Percentiles rank a stretch among this genome's conserved stretches.
Evolutionary conservation across 2,329 filamentous ascomycete species (phyloP).

Genomic region (Rutstroemia sp.): DNA sequence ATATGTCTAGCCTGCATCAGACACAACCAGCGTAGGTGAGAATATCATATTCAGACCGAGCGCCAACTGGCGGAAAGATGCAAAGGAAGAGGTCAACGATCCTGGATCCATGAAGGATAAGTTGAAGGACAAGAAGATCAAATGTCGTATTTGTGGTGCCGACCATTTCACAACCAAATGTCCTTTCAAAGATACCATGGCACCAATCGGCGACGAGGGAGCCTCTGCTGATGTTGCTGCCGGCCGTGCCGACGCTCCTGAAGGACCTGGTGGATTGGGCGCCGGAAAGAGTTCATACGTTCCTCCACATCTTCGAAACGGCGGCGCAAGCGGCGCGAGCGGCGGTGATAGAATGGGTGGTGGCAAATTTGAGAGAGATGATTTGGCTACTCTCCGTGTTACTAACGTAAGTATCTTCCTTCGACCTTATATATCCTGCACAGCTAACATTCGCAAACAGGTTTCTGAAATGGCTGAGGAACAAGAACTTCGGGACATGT

Average conservation of each 20-base stretch:
- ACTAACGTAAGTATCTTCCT: slow-evolving; percentile 72
- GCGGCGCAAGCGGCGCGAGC: slow-evolving; percentile 46
- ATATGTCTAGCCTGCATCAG: slow-evolving; percentile 8
- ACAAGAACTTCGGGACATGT: slow-evolving; percentile 91
- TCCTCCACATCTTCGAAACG: slow-evolving; percentile 81
- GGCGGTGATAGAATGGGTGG: slow-evolving; percentile 74
- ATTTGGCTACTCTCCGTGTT: slow-evolving; percentile 90
- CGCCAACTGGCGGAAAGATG: slow-evolving; percentile 88
- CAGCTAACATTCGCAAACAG: slow-evolving; percentile 37
- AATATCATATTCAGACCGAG: slow-evolving; percentile 96
- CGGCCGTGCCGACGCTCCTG: slow-evolving; percentile 36
- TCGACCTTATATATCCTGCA: too few relatives aligned
- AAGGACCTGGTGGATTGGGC: slow-evolving; percentile 50
- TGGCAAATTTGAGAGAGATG: slow-evolving; percentile 93
- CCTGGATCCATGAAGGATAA: slow-evolving; percentile 70
- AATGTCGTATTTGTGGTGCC: slow-evolving; percentile 97
- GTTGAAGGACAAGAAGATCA: slow-evolving; percentile 99
- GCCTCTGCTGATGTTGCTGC: slow-evolving; percentile 46
- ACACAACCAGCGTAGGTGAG: slow-evolving; percentile 45
- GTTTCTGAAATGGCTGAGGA: slow-evolving; percentile 97
- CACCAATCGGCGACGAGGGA: slow-evolving; percentile 62
- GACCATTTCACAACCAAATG: slow-evolving; percentile 99
- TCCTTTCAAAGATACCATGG: slow-evolving; percentile 99
- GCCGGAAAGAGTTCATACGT: slow-evolving; percentile 79
- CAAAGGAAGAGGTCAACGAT: slow-evolving; percentile 73